phyloP scores from a whole-genome alignment of 2,329 filamentous ascomycete species.

The Aaosphaeria arxii region DNA sequence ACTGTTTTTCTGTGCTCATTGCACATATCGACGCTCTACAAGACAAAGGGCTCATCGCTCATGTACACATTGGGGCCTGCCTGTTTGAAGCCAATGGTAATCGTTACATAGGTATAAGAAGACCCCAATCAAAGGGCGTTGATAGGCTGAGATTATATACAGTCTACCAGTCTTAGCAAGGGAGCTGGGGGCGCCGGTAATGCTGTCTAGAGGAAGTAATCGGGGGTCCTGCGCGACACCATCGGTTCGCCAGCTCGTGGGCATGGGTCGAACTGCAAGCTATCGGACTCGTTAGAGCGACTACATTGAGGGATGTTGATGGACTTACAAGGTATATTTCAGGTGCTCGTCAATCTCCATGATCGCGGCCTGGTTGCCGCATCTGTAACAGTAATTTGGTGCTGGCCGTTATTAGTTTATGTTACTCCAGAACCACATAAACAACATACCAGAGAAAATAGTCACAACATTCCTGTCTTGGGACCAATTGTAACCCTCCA shows the following conservation, averaged over 20 bases:
- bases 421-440: not conserved
- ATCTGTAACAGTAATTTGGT: conserved; percentile 89
- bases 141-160: conserved; percentile 16
- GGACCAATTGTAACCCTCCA: conserved; percentile 99
- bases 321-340: conserved; percentile 96
- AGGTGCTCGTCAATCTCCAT: conserved; percentile 99
- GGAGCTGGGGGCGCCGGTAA: conserved; percentile 1
- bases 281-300: conserved; percentile 37
- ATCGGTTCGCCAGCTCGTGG: conserved; percentile 96
- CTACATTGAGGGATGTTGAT: not conserved
- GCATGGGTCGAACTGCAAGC: conserved; percentile 98
- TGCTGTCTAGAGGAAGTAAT: conserved; percentile 86
- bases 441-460: conserved; percentile 75
- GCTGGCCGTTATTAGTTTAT: conserved; percentile 32
- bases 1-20: too few relatives aligned
- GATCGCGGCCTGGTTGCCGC: conserved; percentile 98
- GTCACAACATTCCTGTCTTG: conserved; percentile 98
- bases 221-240: conserved; percentile 91
- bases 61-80: too few relatives aligned
- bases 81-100: too few relatives aligned
- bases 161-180: conserved; percentile 12
- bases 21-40: too few relatives aligned
- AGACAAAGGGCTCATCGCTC: too few relatives aligned
- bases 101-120: too few relatives aligned
- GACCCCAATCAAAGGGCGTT: not conserved